Evolutionary conservation across 345 rosid genomes (phyloP).

Genomic region (Linum trigynum): DNA sequence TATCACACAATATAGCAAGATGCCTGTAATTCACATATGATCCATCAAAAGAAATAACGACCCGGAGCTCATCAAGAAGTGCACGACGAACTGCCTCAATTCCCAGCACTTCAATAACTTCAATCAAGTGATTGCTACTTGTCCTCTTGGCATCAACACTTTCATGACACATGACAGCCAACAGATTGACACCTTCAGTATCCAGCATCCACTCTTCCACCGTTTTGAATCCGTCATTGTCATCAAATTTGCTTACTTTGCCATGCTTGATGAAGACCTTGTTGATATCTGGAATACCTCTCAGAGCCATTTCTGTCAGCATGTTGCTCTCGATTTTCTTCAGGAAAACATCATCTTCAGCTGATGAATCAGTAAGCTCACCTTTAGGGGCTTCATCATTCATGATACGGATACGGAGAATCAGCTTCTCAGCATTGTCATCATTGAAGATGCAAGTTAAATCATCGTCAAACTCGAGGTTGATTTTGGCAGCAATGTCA

Average conservation of each 20-base stretch:
- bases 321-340: constrained; percentile 94
- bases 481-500: constrained; percentile 92
- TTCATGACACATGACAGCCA: constrained; percentile 94
- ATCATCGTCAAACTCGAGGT: constrained; percentile 84
- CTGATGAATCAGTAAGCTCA: constrained; percentile 57
- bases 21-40: constrained; percentile 96
- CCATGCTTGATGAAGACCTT: constrained; percentile 85
- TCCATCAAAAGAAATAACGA: constrained; percentile 94
- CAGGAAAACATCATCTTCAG: constrained; percentile 95
- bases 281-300: constrained; percentile 92
- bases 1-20: constrained; percentile 92
- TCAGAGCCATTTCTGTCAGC: constrained; percentile 97
- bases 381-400: constrained; percentile 92
- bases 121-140: constrained; percentile 91
- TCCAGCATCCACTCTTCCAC: constrained; percentile 96
- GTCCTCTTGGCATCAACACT: constrained; percentile 90
- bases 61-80: constrained; percentile 84
- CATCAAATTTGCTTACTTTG: constrained; percentile 73
- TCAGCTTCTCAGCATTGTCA: constrained; percentile 85
- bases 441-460: constrained; percentile 91
- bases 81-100: constrained; percentile 97
- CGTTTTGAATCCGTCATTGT: constrained; percentile 68
- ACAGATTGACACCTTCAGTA: constrained; percentile 95
- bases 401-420: constrained; percentile 91
- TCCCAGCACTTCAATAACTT: constrained; percentile 93